Percentiles rank a stretch among this genome's conserved stretches.
Conservation (phyloP, 2,329 filamentous ascomycete genomes). For the Penicillium sp. region DNA sequence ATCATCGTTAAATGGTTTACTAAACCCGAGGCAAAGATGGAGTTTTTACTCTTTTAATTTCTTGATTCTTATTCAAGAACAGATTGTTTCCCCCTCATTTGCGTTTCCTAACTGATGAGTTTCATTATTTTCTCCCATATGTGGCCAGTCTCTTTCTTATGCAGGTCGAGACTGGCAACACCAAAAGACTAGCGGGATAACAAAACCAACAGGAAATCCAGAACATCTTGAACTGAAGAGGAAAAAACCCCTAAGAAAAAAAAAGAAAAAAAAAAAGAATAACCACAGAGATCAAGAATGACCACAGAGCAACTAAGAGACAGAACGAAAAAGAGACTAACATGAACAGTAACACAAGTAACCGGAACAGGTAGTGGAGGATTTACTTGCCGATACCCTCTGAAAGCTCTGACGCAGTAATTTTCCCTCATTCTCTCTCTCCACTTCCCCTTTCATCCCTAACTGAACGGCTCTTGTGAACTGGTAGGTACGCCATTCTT, state of each 20-base stretch:
- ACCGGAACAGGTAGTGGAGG: background rate
- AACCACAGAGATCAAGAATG: background rate
- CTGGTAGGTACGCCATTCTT: constrained; percentile 20
- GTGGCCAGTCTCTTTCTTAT: constrained; percentile 3
- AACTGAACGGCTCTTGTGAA: constrained; percentile 20
- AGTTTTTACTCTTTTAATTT: constrained; percentile 3
- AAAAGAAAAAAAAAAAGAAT: background rate
- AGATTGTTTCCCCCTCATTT: background rate
- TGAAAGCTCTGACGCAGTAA: constrained; percentile 13
- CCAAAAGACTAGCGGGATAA: constrained; percentile 13
- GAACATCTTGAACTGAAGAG: background rate
- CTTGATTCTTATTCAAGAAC: background rate
- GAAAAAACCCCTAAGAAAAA: background rate
- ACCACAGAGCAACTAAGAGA: background rate
- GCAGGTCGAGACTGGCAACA: constrained; percentile 11
- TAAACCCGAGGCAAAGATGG: constrained; percentile 2
- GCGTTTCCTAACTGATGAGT: background rate
- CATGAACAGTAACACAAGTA: constrained; percentile 2
- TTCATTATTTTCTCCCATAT: background rate
- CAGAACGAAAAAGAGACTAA: constrained; percentile 1
- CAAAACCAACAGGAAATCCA: constrained; percentile 6
- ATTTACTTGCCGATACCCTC: constrained; percentile 1
- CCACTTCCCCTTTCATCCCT: constrained; percentile 27
- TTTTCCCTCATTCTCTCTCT: constrained; percentile 25
- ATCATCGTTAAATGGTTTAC: constrained; percentile 19